Evolutionary conservation across 176 grass and related monocot genomes (phyloP), one percentile per base, ranked within the genome.

Genomic region (Lolium rigidum): DNA sequence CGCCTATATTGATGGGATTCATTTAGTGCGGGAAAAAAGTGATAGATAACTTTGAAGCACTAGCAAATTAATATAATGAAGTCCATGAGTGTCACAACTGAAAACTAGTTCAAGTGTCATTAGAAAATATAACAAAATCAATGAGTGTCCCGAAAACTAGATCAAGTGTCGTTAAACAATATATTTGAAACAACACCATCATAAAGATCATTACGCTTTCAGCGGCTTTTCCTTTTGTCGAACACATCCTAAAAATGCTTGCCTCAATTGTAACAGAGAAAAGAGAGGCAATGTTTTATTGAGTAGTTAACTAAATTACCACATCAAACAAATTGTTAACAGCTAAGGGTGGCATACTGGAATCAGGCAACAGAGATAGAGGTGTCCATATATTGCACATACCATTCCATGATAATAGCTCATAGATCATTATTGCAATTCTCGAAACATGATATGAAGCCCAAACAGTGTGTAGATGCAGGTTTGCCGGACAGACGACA

Each of bases 1-100:
- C 55, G 94, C 97, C 97, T 99, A 85, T 66, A 87, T 62, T 88
- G 74, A 54, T 52, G 25, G 15, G 9, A 82, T 56, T 21, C 38
- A 90, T 18, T 51, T 16, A 74, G 48, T 18, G 24, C 31, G 69
- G 49, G 55, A 43, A 49, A 35, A 82, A 58, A 31, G 20, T 38
- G 35, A 74, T 7, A 61, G 4, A 59, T 49, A 87, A 80, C 18
- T 54, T n/a, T 50, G 16, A 79, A 88, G 55, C 22, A 69, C 80
- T 31, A 22, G 15, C 10, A 49, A 82, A 62, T 70, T 61, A 59
- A 61, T 60, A 63, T 58, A 44, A 25, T 48, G 2, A 49, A 77
- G 10, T 80, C 20, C 13, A 41, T 10, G 16, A 90, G 62, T 78
- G 61, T 63, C 22, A 76, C 22, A 76, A 41, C 62, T 71, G 16